Base-by-base conservation (phyloP, 305 asterid species). In the Fraxinus platypoda region DNA sequence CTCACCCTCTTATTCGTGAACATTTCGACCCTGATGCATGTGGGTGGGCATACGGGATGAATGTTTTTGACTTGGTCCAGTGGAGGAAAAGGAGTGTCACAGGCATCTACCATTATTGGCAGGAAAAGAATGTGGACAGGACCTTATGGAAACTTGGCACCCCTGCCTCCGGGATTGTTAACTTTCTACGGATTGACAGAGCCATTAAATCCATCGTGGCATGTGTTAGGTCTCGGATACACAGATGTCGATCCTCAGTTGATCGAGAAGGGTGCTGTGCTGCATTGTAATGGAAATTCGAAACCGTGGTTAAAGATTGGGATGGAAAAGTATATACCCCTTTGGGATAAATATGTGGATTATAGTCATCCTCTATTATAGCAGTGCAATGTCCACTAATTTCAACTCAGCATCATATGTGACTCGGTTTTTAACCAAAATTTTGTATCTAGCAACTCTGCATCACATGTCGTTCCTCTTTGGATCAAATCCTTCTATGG, bases 101-200 rank as follows among this genome's bases (percentile, higher is more conserved):
- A 0, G 91, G 91, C 68, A 86, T 88, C 21, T 88, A 88, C 21
- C 91, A 88, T 54, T 86, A 88, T 75, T 88, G 91, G 91, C 91
- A 86, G 78, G 89, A 88, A 77, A 86, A 88, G 82, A 88, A 88
- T 7, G 81, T 86, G 15, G 87, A 88, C 52, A 80, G 91, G 70
- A 86, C 88, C n/a, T 76, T 88, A 78, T 88, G 91, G 91, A 88
- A 88, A 73, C 91, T 88, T 6, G 91, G 91, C 8, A 88, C 91
- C 0, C 0, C 72, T 88, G 28, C 91, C 91, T 57, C 91, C 89
- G 25, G 91, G 91, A 41, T 57, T 88, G 13, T 75, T 88, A 57
- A 88, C 89, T 68, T 88, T 88, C 82, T 88, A 57, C 26, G 68
- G 68, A 8, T 57, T 57, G 28, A 57, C 68, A 2, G 26, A 57